Percentiles rank a stretch among this genome's conserved stretches.
phyloP scores from a whole-genome alignment of 257 asterid genomes.

The Scutellaria baicalensis region DNA sequence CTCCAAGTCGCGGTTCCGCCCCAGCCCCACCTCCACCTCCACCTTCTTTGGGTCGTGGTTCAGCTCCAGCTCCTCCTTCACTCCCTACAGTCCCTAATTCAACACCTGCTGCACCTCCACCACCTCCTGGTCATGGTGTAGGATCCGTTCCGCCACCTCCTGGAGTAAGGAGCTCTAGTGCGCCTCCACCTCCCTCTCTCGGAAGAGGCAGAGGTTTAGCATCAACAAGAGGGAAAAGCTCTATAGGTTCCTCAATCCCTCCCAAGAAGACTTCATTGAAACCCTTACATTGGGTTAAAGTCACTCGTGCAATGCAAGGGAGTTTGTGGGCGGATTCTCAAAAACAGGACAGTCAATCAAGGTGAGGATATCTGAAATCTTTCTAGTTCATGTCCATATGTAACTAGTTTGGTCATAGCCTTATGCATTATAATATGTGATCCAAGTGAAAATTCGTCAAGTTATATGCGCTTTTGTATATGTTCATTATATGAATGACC shows the following conservation, averaged over 20 bases:
- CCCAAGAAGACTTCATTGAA: conserved; percentile 78
- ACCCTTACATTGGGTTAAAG: conserved; percentile 98
- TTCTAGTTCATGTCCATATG: neutral
- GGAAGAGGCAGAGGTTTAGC: conserved; percentile 65
- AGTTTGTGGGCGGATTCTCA: conserved; percentile 96
- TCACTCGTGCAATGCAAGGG: conserved; percentile 93
- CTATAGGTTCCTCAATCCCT: conserved; percentile 63
- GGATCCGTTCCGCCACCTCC: conserved; percentile 55
- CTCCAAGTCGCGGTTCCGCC: conserved; percentile 7
- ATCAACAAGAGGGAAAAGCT: conserved; percentile 52
- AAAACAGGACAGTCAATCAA: conserved; percentile 67
- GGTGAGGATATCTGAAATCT: conserved; percentile 41
- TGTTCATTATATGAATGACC: neutral
- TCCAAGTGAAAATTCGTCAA: neutral
- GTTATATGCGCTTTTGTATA: neutral
- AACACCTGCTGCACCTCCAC: conserved; percentile 25
- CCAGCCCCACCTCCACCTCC: conserved; percentile 26
- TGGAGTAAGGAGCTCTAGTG: conserved; percentile 34
- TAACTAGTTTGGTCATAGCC: neutral
- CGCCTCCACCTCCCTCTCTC: conserved; percentile 54
- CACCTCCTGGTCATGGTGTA: conserved; percentile 36
- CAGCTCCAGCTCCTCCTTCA: conserved; percentile 51
- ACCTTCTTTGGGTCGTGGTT: conserved; percentile 21
- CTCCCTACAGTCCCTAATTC: conserved; percentile 27
- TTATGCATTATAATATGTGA: conserved; percentile 1